Percentiles rank a stretch among this genome's conserved stretches.
Conservation (phyloP, 305 asterid species). For the Fraxinus nigra region DNA sequence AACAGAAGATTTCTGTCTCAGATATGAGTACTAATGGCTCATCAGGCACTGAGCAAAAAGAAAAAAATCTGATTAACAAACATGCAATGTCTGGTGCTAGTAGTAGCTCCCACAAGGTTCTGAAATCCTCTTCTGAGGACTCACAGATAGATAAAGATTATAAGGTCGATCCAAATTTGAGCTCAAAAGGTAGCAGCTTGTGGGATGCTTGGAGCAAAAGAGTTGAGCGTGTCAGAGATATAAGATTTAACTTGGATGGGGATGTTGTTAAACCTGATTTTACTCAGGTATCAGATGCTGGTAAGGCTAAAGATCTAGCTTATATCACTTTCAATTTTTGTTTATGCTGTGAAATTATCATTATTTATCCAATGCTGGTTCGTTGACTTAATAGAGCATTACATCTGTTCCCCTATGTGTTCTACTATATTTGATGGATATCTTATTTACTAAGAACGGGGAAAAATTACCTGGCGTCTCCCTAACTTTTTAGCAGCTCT, state of each 20-base stretch:
- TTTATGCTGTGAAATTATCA: background rate
- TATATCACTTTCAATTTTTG: background rate
- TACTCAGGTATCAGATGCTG: constrained; percentile 35
- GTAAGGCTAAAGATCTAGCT: constrained; percentile 39
- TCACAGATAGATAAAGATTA: constrained; percentile 27
- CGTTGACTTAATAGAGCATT: background rate
- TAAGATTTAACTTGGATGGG: constrained; percentile 65
- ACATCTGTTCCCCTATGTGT: background rate
- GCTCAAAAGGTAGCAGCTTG: constrained; percentile 34
- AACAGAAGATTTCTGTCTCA: constrained; percentile 38
- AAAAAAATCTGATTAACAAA: constrained; percentile 21
- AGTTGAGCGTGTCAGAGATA: constrained; percentile 75
- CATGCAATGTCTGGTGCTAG: constrained; percentile 28
- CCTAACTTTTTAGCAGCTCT: background rate
- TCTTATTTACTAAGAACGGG: background rate
- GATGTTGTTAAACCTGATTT: constrained; percentile 35
- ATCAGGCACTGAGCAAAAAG: constrained; percentile 30
- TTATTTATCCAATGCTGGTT: background rate
- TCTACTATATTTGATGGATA: background rate
- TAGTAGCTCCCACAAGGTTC: constrained; percentile 31
- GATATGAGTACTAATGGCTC: constrained; percentile 32
- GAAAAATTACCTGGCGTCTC: background rate
- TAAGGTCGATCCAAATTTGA: constrained; percentile 26
- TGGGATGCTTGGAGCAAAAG: constrained; percentile 89
- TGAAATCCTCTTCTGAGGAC: constrained; percentile 25